Base-by-base conservation (phyloP, 495 filamentous ascomycete genomes). In the Lichina pygmaea region DNA sequence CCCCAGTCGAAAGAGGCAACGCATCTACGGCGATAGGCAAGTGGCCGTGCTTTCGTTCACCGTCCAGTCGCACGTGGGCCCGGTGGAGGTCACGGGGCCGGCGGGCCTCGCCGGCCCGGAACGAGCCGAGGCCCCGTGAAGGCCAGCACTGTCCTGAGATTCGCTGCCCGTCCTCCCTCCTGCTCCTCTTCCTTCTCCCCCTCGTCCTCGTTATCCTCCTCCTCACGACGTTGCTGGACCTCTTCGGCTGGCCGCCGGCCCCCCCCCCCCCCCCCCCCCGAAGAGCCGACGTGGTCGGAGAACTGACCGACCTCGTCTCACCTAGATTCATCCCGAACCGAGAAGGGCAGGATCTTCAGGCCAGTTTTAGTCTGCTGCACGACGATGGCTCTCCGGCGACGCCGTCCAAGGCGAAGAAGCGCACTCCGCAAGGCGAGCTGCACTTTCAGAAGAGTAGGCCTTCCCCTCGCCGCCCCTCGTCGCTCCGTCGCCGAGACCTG, bases 301-400 rank as follows among this genome's bases (percentile, higher is more conserved):
- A 24, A 34, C 55, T 64, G 40, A 65, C 39, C 32, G 31, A 32
- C 7, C 43, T 12, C 46, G 8, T 51, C 24, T 12, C 10, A 43
- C n/a, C 16, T 53, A 93, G 86, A 53, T 97, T 97, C 54, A 95
- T 97, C 50, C 91, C 91, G 33, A 85, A 89, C 55, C 76, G 89
- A 11, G 78, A 85, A 44, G 89, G 91, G 7, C 83, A 91, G 56
- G 91, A 97, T 57, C 63, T 94, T 17, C 79, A 85, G 53, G 82
- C 89, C 33, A 85, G 83, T 52, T 95, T 83, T 57, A 86, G 72
- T 56, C 66, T 97, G 46, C 66, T 94, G 16, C 80, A 89, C 54
- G 86, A 93, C 43, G 82, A 92, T 55, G 80, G 77, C 11, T 93
- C 86, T 34, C 86, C 86, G 12, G 77, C 89, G 9, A 91, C 86